Base-by-base conservation (phyloP, 352 stramenopile genomes). In the Hyaloperonospora arabidopsidis region DNA sequence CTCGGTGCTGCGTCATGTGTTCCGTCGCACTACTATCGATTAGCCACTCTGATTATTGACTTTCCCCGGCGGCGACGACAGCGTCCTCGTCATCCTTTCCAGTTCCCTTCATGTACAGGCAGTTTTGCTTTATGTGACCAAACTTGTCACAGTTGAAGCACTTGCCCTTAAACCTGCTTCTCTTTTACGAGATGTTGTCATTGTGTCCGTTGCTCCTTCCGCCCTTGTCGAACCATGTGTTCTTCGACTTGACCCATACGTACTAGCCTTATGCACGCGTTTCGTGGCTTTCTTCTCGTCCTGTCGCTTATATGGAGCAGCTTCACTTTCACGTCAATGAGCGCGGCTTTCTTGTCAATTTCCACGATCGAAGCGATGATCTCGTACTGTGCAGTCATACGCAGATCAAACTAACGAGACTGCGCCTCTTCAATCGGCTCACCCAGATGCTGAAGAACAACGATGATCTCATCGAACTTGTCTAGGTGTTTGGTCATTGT, bases 231-330 rank as follows among this genome's bases (percentile, higher is more conserved):
- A 29, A 29, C 7, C 25, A 8, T 7, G 25, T 7, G 7, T 29
- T 29, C 25, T 29, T 29, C 25, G 25, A 29, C 7, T 29, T 29
- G 3, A 12, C 4, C 8, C 40, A 15, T 45, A 29, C 35, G 1
- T 2, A 13, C 19, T 46, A 15, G 12, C 41, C 18, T 49, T 49
- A n/a, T 38, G 18, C 5, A 40, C 23, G 17, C 38, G 35, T 12
- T 62, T 22, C 4, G 43, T 50, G 4, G 15, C 3, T 15, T 49
- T 23, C 22, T 58, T 49, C 28, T 48, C 62, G 8, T 58, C 13
- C n/a, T 39, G 36, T 28, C 59, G 56, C 35, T 70, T 52, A 22
- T 61, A 53, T 19, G 56, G 45, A 66, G 38, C 3, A 61, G 50
- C 45, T 63, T 71, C 67, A 53, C 38, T 53, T 69, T 41, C n/a